These are phyloP conservation scores for Coprinopsis sp. DNA, from an alignment of 768 basidiomycete species.

Conservation along the genomic window DNA sequence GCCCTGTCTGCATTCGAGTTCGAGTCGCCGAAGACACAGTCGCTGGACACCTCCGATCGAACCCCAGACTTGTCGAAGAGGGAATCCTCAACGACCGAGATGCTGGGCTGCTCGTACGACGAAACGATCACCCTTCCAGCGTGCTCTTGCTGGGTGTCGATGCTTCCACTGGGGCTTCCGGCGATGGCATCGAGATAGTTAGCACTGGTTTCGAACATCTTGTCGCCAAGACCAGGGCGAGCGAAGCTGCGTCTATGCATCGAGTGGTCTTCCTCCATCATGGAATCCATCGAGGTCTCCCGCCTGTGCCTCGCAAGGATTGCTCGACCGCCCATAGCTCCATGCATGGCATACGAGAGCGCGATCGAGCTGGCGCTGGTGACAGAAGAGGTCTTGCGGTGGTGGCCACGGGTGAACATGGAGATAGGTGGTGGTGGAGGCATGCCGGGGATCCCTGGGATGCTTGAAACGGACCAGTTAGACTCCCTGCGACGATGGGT, in stretches of 20 bases:
- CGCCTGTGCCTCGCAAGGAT: conserved; percentile 57
- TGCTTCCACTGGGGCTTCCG: conserved; percentile 55
- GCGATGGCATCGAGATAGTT: conserved; percentile 59
- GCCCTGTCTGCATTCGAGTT: conserved; percentile 26
- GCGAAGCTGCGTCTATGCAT: conserved; percentile 35
- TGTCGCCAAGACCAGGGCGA: conserved; percentile 77
- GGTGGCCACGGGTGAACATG: conserved; percentile 57
- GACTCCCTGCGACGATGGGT: conserved; percentile 51
- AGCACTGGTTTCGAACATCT: conserved; percentile 73
- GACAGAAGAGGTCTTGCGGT: conserved; percentile 36
- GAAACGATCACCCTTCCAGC: conserved; percentile 5
- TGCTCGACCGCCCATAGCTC: conserved; percentile 49
- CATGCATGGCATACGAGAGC: conserved; percentile 50
- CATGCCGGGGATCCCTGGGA: conserved; percentile 21
- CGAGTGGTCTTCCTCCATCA: conserved; percentile 30
- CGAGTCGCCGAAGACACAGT: conserved; percentile 60
- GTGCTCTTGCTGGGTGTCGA: conserved; percentile 7
- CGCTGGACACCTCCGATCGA: conserved; percentile 43
- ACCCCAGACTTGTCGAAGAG: conserved; percentile 61
- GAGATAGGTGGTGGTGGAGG: conserved; percentile 65
- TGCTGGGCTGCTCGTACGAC: conserved; percentile 2
- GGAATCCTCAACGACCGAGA: conserved; percentile 43
- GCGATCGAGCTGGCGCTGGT: conserved; percentile 55
- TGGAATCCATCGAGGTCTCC: conserved; percentile 60
- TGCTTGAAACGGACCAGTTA: conserved; percentile 43